A percentile compares a stretch with the other conserved stretches of the same genome.
Evolutionary conservation across 1,139 yeast species (phyloP).

Genomic region (Nakaseomyces uthaithaninus): DNA sequence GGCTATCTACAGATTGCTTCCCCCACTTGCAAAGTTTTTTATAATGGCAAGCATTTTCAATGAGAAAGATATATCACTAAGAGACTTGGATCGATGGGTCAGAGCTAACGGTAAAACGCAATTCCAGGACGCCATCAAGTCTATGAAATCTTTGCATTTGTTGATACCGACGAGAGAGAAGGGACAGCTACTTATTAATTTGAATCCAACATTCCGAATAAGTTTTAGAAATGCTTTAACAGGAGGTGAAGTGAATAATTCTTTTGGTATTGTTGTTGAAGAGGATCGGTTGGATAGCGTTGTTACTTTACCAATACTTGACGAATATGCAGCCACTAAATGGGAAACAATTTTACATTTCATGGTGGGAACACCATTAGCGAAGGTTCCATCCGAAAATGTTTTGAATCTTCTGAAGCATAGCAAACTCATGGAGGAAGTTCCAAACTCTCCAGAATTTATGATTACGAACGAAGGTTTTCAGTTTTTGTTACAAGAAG

Average conservation of each 20-base stretch:
- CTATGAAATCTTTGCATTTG: constrained; percentile 68
- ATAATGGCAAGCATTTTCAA: constrained; percentile 82
- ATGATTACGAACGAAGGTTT: constrained; percentile 86
- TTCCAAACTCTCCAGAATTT: constrained; percentile 40
- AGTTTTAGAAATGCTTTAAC: constrained; percentile 79
- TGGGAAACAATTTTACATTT: constrained; percentile 96
- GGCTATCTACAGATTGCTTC: constrained; percentile 79
- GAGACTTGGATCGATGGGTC: constrained; percentile 71
- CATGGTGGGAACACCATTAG: constrained; percentile 87
- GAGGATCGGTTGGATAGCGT: constrained; percentile 35
- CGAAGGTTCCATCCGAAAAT: constrained; percentile 57
- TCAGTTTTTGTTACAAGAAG: constrained; percentile 86
- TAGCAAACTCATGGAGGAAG: constrained; percentile 80
- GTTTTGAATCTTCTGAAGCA: constrained; percentile 58
- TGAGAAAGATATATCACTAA: constrained; percentile 60
- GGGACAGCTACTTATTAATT: constrained; percentile 33
- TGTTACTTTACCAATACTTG: constrained; percentile 59
- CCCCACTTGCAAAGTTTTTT: constrained; percentile 81
- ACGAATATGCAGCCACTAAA: constrained; percentile 69
- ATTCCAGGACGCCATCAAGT: constrained; percentile 67
- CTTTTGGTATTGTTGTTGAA: constrained; percentile 47
- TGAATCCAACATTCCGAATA: constrained; percentile 66
- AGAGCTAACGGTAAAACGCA: constrained; percentile 43
- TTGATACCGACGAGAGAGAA: constrained; percentile 45
- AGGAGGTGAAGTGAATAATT: constrained; percentile 49